Conservation (phyloP, 495 filamentous ascomycete species). For the Penicillium salamii region DNA sequence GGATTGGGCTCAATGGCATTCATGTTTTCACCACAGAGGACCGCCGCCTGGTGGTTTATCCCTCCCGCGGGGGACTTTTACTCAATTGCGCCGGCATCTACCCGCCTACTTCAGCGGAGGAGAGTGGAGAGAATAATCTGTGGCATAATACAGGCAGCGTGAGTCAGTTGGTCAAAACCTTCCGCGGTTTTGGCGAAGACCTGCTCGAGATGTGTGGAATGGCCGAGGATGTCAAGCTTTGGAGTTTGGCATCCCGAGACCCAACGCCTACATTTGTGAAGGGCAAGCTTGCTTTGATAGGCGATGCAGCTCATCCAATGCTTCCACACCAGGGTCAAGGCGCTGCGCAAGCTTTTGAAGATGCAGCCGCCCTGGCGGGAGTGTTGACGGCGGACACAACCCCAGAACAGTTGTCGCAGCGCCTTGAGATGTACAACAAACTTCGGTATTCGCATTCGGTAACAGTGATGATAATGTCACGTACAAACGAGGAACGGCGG, state of each 20-base stretch:
- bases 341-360: conserved; percentile 46
- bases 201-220: conserved; percentile 19
- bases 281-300: conserved; percentile 43
- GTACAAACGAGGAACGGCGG: conserved; percentile 10
- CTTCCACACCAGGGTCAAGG: conserved; percentile 48
- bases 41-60: conserved; percentile 41
- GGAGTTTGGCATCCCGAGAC: conserved; percentile 43
- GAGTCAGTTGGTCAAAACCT: conserved; percentile 21
- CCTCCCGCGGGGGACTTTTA: conserved; percentile 40
- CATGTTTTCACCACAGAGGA: conserved; percentile 23
- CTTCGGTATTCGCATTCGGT: conserved; percentile 19
- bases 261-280: conserved; percentile 33
- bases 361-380: conserved; percentile 40
- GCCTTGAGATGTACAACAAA: conserved; percentile 18
- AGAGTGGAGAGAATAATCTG: conserved; percentile 1
- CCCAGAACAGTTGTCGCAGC: conserved; percentile 12
- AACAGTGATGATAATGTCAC: conserved; percentile 27
- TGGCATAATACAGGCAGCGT: conserved; percentile 12
- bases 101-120: conserved; percentile 18
- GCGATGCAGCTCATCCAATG: conserved; percentile 48
- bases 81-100: conserved; percentile 46
- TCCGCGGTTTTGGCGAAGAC: conserved; percentile 13
- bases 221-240: conserved; percentile 47
- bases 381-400: conserved; percentile 16
- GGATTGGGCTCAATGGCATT: conserved; percentile 24